Base-by-base conservation (phyloP, 2,329 filamentous ascomycete genomes). In the Ceratocystiopsis brevicomis region DNA sequence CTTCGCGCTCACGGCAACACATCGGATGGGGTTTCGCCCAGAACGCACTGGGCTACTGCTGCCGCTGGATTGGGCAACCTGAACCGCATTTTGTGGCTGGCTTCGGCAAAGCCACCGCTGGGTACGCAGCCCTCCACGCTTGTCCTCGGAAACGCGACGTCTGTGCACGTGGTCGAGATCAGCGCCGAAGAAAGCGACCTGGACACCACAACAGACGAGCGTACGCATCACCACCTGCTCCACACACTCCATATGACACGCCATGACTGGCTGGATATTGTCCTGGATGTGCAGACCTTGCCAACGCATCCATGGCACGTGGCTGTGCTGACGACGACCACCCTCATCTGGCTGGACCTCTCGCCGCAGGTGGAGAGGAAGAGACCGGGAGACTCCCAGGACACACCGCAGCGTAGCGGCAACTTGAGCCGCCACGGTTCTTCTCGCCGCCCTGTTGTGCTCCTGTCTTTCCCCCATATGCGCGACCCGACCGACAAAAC, bases 311-410 rank as follows among this genome's bases (percentile, higher is more conserved):
- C 61, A 6, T 59, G 62, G 21, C 65, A 71, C n/a, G 51, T 75
- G 1, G 71, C 76, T 45, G 58, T 81, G 11, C 58, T 82, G 38
- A 82, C 76, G 1, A 66, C 64, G 13, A 61, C 61, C 0, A 60
- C 60, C 25, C 44, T 80, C 0, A 59, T 67, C 33, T 63, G 70
- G 59, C 49, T 73, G n/a, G 59, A 66, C 40, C 52, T 70, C 14
- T 42, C 45, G 6, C 35, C 15, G 6, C 18, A 37, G 11, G 10
- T 18, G 25, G 16, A 18, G n/a, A 19, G 2, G 16, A n/a, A 35
- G 17, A 38, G 15, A 13, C 2, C 14, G 15, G 18, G 34, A 41
- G 15, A 37, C 1, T 3, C 18, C 14, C 21, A 5, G 16, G 16
- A 18, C 33, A 11, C 33, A 15, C 4, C 33, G 13, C 33, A 34